Conservation (phyloP, 306 rosid genomes). For the Hippophae gyantsensis region DNA sequence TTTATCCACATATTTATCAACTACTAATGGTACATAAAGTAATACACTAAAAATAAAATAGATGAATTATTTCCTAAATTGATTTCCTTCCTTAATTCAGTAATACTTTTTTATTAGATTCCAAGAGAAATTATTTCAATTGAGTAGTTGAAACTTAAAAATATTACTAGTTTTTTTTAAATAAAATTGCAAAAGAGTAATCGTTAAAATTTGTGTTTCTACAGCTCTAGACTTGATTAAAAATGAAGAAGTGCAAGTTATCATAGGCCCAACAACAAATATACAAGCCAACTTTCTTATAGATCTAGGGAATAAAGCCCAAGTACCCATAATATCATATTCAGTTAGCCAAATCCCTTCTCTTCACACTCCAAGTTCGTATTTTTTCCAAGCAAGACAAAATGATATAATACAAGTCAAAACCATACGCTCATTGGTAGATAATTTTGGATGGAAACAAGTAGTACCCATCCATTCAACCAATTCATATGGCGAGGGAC, state of each 20-base stretch:
- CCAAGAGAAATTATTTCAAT: too few species aligned
- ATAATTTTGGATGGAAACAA: slow-evolving; percentile 44
- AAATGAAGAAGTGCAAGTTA: slow-evolving; percentile 19
- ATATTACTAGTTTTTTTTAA: too few species aligned
- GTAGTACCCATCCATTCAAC: slow-evolving; percentile 42
- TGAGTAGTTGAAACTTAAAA: too few species aligned
- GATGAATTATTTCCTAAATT: too few species aligned
- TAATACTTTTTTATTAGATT: too few species aligned
- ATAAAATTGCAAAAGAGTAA: too few species aligned
- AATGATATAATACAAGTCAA: slow-evolving; percentile 31
- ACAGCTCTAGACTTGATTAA: slow-evolving; percentile 2
- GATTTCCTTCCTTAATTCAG: too few species aligned
- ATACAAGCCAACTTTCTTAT: slow-evolving; percentile 18
- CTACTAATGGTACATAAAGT: too few species aligned
- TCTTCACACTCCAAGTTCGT: slow-evolving; percentile 31
- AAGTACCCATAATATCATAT: slow-evolving; percentile 31
- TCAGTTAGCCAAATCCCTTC: slow-evolving; percentile 48
- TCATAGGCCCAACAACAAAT: slow-evolving; percentile 21
- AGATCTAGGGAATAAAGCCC: slow-evolving; percentile 17
- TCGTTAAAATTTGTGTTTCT: too few species aligned
- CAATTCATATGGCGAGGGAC: slow-evolving; percentile 31
- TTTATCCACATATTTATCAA: too few species aligned
- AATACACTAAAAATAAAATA: too few species aligned
- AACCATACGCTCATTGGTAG: slow-evolving; percentile 24
- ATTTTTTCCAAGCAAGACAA: slow-evolving; percentile 34